Evolutionary conservation across 1,284 basidiomycete species (phyloP).

Genomic region (Nidula niveotomentosa): DNA sequence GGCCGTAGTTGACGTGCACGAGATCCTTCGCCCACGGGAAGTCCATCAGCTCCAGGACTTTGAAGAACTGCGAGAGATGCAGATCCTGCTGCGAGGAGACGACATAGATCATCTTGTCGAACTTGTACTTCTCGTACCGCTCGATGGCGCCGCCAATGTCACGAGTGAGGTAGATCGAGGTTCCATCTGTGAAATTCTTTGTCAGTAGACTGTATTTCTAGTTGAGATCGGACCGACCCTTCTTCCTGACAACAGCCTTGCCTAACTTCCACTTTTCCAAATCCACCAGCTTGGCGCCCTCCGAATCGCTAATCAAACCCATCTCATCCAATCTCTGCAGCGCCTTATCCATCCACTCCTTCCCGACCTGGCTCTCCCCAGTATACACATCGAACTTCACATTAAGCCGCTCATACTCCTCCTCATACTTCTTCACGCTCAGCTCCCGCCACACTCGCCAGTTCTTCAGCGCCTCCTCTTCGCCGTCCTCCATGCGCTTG

Average conservation of each 20-base stretch:
- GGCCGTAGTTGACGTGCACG: constrained; percentile 91
- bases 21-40: constrained; percentile 84
- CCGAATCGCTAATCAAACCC: constrained; percentile 61
- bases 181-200: constrained; percentile 68
- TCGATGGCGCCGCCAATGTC: constrained; percentile 95
- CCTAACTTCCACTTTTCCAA: constrained; percentile 89
- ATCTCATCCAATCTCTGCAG: constrained; percentile 60
- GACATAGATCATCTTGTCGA: constrained; percentile 99
- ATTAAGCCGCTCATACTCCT: constrained; percentile 91
- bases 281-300: constrained; percentile 81
- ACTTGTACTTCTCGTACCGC: constrained; percentile 90
- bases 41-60: constrained; percentile 89
- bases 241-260: constrained; percentile 89
- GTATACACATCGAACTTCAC: constrained; percentile 94
- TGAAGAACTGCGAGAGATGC: constrained; percentile 94
- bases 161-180: constrained; percentile 97
- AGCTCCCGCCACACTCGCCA: constrained; percentile 95
- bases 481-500: constrained; percentile 96
- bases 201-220: background rate
- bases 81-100: constrained; percentile 94
- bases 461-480: constrained; percentile 79
- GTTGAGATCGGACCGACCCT: constrained; percentile 43
- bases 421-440: constrained; percentile 89
- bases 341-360: constrained; percentile 77
- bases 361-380: constrained; percentile 89